Conservation (phyloP, 176 grass and related monocot genomes). For the Elymus sibiricus region DNA sequence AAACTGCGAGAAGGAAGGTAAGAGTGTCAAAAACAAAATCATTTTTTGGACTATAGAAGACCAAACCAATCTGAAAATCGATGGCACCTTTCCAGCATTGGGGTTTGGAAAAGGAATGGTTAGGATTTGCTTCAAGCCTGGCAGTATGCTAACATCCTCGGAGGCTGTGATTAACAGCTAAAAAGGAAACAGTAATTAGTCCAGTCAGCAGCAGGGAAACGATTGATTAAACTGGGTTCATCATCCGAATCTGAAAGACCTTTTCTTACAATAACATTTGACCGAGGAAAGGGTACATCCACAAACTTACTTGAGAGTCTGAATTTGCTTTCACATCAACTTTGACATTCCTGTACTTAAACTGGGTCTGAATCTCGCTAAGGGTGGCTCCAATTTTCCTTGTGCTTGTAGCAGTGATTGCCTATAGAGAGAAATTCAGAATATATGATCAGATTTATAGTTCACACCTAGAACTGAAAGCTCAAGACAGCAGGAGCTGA, state of each 20-base stretch:
- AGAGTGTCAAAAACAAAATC: not conserved
- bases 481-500: not conserved
- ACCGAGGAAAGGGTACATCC: not conserved
- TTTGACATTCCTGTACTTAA: constrained; percentile 43
- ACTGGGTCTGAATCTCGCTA: constrained; percentile 54
- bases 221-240: not conserved
- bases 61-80: not conserved
- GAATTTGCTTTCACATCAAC: constrained; percentile 57
- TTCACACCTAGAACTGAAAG: not conserved
- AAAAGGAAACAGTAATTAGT: not conserved
- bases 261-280: not conserved
- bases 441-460: not conserved
- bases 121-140: constrained; percentile 60
- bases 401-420: constrained; percentile 43
- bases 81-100: constrained; percentile 53
- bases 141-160: constrained; percentile 26
- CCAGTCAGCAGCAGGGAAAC: not conserved
- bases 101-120: constrained; percentile 53
- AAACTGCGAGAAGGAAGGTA: constrained; percentile 41
- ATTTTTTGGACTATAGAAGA: not conserved
- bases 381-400: constrained; percentile 54
- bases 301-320: constrained; percentile 47
- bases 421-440: constrained; percentile 24
- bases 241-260: not conserved
- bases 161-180: constrained; percentile 55